phyloP scores from a whole-genome alignment of 2,329 filamentous ascomycete genomes.

The Decorospora gaudefroyi region DNA sequence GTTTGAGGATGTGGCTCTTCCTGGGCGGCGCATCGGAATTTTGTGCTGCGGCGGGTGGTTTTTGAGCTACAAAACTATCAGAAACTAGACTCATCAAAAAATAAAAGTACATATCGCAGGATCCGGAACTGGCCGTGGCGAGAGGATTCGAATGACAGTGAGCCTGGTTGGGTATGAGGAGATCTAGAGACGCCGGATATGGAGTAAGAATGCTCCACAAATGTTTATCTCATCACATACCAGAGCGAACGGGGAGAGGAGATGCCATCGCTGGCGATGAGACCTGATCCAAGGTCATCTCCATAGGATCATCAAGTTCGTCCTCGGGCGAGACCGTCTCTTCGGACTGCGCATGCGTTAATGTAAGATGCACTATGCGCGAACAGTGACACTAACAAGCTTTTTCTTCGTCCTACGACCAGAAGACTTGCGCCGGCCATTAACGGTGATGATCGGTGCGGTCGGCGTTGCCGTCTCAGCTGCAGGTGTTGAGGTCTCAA shows the following conservation, averaged over 20 bases:
- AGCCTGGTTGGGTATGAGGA: slow-evolving; percentile 4
- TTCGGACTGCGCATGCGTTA: slow-evolving; percentile 30
- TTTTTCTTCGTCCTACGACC: slow-evolving; percentile 37
- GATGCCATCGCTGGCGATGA: slow-evolving; percentile 20
- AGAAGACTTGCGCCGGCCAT: slow-evolving; percentile 33
- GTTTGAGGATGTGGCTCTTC: slow-evolving; percentile 29
- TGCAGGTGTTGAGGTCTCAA: slow-evolving; percentile 8
- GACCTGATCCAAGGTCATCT: slow-evolving; percentile 20
- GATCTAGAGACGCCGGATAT: no score
- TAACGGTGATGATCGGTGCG: slow-evolving; percentile 19
- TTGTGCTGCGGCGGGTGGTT: slow-evolving; percentile 10
- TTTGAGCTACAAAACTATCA: slow-evolving; percentile 19
- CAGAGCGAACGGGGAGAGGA: slow-evolving; percentile 31
- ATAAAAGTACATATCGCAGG: neutral
- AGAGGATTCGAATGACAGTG: neutral
- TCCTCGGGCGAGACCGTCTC: slow-evolving; percentile 40
- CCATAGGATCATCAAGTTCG: slow-evolving; percentile 33
- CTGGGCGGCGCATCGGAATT: slow-evolving; percentile 24
- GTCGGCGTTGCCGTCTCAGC: slow-evolving; percentile 17
- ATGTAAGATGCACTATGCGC: neutral
- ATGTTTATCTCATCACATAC: slow-evolving; percentile 27
- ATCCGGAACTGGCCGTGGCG: neutral
- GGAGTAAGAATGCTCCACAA: slow-evolving; percentile 8
- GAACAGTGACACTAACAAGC: slow-evolving; percentile 30
- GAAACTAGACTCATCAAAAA: neutral